These are phyloP conservation scores for Brassica carinata DNA, from an alignment of 345 rosid genomes.

Conservation along the genomic window DNA sequence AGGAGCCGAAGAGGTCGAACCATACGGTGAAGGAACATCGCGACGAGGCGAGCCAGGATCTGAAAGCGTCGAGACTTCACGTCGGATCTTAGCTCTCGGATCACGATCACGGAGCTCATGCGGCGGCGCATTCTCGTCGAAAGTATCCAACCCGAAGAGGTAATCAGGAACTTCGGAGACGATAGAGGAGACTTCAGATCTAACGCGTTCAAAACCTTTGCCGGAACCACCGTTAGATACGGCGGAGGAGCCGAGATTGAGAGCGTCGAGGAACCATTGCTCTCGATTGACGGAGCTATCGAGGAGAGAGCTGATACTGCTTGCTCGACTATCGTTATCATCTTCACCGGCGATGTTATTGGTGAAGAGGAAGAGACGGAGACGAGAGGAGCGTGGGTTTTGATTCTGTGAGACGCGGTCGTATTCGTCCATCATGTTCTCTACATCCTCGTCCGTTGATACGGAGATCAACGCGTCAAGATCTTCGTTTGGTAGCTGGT, in stretches of 20 bases:
- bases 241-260: constrained; percentile 56
- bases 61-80: constrained; percentile 64
- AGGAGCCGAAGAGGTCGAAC: constrained; percentile 67
- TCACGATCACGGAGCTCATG: constrained; percentile 42
- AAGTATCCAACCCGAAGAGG: constrained; percentile 77
- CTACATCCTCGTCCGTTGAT: constrained; percentile 90
- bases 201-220: constrained; percentile 62
- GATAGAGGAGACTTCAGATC: constrained; percentile 87
- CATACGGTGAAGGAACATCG: constrained; percentile 65
- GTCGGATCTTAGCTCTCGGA: constrained; percentile 51
- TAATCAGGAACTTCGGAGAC: constrained; percentile 91
- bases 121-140: constrained; percentile 61
- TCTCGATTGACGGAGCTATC: constrained; percentile 84
- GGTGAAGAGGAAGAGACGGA: constrained; percentile 77
- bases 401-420: constrained; percentile 75
- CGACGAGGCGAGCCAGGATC: constrained; percentile 95
- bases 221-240: constrained; percentile 34
- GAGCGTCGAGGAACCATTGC: constrained; percentile 90
- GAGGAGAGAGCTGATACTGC: constrained; percentile 85
- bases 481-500: constrained; percentile 96
- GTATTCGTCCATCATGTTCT: constrained; percentile 98
- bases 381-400: constrained; percentile 76
- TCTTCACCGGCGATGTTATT: constrained; percentile 47
- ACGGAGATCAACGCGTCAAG: constrained; percentile 94
- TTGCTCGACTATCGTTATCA: constrained; percentile 62